Conservation (phyloP, 257 asterid species). For the Nicotiana otophora region DNA sequence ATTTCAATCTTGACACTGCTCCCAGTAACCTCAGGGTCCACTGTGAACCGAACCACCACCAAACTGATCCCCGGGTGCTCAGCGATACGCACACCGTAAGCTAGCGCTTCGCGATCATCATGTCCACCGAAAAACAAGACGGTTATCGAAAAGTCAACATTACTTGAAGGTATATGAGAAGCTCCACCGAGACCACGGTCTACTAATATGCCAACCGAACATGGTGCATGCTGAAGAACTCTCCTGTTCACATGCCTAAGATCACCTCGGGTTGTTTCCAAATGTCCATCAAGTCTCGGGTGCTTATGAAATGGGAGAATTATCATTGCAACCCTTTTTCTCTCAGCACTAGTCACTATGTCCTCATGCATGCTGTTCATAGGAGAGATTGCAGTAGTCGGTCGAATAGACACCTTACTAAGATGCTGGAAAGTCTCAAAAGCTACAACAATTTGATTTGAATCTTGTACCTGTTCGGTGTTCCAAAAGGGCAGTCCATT, state of each 20-base stretch:
- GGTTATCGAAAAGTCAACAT: conserved; percentile 31
- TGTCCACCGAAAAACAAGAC: conserved; percentile 46
- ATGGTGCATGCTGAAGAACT: conserved; percentile 42
- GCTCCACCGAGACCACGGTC: conserved; percentile 61
- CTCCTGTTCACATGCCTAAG: conserved; percentile 31
- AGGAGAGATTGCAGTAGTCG: conserved; percentile 47
- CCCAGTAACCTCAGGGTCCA: conserved; percentile 18
- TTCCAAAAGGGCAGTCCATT: conserved; percentile 42
- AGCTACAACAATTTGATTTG: conserved; percentile 45
- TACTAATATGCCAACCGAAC: conserved; percentile 48
- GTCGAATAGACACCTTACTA: conserved; percentile 37
- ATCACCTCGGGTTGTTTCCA: conserved; percentile 45
- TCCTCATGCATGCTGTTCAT: conserved; percentile 50
- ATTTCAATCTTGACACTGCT: conserved; percentile 19
- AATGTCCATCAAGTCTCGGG: conserved; percentile 40
- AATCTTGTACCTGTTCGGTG: conserved; percentile 24
- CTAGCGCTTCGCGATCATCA: conserved; percentile 53
- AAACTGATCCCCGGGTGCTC: conserved; percentile 54
- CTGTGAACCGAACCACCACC: conserved; percentile 25
- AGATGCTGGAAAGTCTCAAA: conserved; percentile 47
- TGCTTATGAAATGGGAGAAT: conserved; percentile 49
- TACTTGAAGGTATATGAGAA: conserved; percentile 44
- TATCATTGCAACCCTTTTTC: conserved; percentile 38
- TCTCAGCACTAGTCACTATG: conserved; percentile 33
- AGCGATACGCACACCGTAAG: conserved; percentile 47